These are phyloP conservation scores for Gossypium turneri DNA, from an alignment of 345 rosid species.

Conservation along the genomic window DNA sequence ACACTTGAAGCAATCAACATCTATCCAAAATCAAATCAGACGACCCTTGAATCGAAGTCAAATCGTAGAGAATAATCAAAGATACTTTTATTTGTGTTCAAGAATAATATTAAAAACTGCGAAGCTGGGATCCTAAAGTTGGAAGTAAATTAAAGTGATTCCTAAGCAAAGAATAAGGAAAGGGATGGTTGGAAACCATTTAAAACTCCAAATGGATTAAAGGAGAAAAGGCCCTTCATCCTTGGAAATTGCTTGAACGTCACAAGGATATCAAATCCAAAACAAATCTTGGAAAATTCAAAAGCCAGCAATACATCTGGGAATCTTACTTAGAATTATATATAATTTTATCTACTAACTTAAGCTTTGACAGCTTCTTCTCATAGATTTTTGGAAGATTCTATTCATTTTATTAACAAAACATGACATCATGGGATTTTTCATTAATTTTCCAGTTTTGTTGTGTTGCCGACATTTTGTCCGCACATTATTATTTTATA, in stretches of 20 bases:
- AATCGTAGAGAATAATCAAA: too few species aligned
- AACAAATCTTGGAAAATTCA: background rate
- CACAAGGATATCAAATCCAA: background rate
- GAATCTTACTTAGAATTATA: background rate
- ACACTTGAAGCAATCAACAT: too few species aligned
- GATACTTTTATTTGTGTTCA: too few species aligned
- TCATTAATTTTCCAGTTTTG: background rate
- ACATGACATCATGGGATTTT: background rate
- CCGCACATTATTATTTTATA: background rate
- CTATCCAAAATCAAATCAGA: accelerated
- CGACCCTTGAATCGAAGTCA: accelerated
- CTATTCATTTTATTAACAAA: background rate
- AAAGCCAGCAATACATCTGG: background rate
- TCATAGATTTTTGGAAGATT: constrained; percentile 7
- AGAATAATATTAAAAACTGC: too few species aligned
- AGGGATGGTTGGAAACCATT: too few species aligned
- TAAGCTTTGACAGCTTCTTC: background rate
- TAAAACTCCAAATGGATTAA: too few species aligned
- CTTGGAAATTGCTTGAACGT: background rate
- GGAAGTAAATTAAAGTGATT: too few species aligned
- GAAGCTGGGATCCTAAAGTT: too few species aligned
- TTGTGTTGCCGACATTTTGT: background rate
- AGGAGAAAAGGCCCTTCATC: too few species aligned
- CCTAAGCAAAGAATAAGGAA: too few species aligned
- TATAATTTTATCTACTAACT: background rate